phyloP scores from a whole-genome alignment of 1,284 basidiomycete genomes.

The Ceratobasidium sp. region DNA sequence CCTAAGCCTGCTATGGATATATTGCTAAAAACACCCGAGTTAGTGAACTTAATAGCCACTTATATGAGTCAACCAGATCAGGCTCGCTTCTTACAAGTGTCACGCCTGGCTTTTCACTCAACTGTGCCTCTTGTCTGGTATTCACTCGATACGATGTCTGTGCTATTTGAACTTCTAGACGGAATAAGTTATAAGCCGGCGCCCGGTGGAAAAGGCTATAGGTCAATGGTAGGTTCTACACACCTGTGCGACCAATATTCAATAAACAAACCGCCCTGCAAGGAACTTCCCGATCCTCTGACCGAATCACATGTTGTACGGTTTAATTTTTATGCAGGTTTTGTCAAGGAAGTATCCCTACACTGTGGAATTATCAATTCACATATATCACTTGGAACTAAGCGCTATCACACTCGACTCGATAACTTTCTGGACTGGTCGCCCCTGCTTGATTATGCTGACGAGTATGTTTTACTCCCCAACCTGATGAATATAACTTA shows the following conservation, averaged over 20 bases:
- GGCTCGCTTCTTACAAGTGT: neutral
- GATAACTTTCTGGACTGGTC: neutral
- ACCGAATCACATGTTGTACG: neutral
- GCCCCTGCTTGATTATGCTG: neutral
- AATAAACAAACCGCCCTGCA: too few species aligned
- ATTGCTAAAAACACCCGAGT: neutral
- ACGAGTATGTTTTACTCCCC: neutral
- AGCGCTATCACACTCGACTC: too few species aligned
- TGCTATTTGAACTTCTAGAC: neutral
- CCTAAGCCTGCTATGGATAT: neutral
- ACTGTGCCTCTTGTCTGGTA: neutral
- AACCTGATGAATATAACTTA: neutral
- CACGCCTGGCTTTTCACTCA: neutral
- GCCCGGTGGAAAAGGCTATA: neutral
- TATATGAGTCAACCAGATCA: neutral
- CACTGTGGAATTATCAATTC: too few species aligned
- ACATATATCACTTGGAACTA: neutral
- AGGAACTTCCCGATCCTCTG: conserved; percentile 1
- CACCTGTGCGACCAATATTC: neutral
- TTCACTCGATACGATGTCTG: neutral
- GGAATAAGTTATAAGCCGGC: neutral
- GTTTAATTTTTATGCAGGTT: neutral
- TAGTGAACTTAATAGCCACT: neutral
- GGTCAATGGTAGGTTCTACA: neutral
- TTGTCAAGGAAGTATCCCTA: neutral